Base-by-base conservation (phyloP, 495 filamentous ascomycete species). In the Penicillium waksmanii region DNA sequence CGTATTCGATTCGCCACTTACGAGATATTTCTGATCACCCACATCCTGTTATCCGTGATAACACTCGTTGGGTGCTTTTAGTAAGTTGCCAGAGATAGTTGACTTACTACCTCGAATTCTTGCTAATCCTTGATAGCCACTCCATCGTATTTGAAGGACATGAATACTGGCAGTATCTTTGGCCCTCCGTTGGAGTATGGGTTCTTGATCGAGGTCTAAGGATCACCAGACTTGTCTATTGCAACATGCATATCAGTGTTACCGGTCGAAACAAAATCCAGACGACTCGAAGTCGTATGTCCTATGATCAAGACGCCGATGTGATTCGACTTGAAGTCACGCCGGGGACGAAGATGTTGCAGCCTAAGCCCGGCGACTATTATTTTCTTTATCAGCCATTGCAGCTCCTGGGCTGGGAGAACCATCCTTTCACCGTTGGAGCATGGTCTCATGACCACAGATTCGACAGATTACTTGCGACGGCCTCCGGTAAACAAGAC, bases 391-490 rank as follows among this genome's bases (percentile, higher is more conserved):
- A 86, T 51, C 74, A 82, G 21, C 81, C 81, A 0, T 73, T 77
- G 51, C 70, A 75, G 5, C 66, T 77, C 11, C 74, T 69, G 12
- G 79, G 78, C 23, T 86, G 84, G 82, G 81, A 87, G 58, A 85
- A 75, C 52, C 85, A 87, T 56, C 85, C 84, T 0, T 87, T 87
- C 57, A 86, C 85, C 0, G 65, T 86, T 6, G 83, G 81, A 3
- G 63, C 68, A 18, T 81, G 77, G 79, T 68, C 58, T 11, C 72
- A 69, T 33, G 60, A 71, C 12, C n/a, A 58, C 13, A 63, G 49
- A 3, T 44, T 53, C 17, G 46, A 34, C 0, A 36, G 53, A 38
- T 43, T 55, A 1, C 11, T n/a, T 35, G 38, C 57, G 3, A 38
- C 55, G 5, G 27, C 36, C 5, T 13, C 15, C 0, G 17, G 50